Conservation (phyloP, 1,284 basidiomycete genomes). For the Nidula niveotomentosa region DNA sequence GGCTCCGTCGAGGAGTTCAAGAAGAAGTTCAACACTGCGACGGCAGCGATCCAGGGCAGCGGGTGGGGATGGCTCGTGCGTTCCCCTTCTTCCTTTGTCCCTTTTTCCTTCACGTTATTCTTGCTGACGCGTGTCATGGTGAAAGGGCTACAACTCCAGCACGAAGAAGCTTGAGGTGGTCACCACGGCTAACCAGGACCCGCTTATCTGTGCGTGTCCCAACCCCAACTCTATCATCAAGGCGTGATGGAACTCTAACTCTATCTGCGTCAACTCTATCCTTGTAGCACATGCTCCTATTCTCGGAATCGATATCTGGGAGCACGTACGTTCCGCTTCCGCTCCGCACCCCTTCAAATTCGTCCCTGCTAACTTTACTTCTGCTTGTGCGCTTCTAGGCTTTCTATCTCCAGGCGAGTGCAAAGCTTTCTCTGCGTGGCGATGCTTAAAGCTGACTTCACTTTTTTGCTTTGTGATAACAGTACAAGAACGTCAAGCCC, state of each 20-base stretch:
- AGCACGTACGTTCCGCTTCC: slow-evolving; percentile 59
- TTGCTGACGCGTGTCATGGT: neutral
- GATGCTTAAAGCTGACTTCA: too few relatives aligned
- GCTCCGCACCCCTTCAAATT: slow-evolving; percentile 1
- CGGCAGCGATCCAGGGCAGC: slow-evolving; percentile 95
- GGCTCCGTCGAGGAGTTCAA: slow-evolving; percentile 87
- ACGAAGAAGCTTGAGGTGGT: slow-evolving; percentile 84
- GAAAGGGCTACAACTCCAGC: slow-evolving; percentile 69
- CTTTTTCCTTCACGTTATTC: neutral
- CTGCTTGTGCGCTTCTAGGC: slow-evolving; percentile 35
- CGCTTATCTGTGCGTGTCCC: slow-evolving; percentile 67
- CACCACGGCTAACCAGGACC: slow-evolving; percentile 97
- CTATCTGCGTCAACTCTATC: neutral
- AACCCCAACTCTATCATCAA: slow-evolving; percentile 5
- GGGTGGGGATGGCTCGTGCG: slow-evolving; percentile 97
- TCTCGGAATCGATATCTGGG: slow-evolving; percentile 98
- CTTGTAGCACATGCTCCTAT: slow-evolving; percentile 78
- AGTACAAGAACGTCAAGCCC: slow-evolving; percentile 92
- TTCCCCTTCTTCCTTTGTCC: slow-evolving; percentile 9
- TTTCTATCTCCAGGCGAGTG: slow-evolving; percentile 70
- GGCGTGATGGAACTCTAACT: neutral
- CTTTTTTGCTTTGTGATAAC: slow-evolving; percentile 42
- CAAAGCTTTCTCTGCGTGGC: too few relatives aligned
- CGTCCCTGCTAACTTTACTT: neutral
- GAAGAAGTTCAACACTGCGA: slow-evolving; percentile 80